Evolutionary conservation across 768 basidiomycete species (phyloP).

Genomic region (Saitozyma podzolica): DNA sequence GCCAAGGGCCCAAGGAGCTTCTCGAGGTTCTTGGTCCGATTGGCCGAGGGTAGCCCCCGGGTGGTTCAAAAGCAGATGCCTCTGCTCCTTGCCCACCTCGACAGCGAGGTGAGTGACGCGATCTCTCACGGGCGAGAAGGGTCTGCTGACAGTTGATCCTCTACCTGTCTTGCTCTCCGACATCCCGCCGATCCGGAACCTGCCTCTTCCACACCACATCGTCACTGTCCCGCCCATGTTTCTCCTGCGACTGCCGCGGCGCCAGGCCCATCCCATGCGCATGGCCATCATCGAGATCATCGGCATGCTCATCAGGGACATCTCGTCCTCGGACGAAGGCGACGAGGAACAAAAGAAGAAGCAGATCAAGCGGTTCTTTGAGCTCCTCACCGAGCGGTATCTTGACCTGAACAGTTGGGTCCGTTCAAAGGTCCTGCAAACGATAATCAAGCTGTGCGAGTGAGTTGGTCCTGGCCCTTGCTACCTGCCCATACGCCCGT

Average conservation of each 20-base stretch:
- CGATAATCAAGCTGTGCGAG: slow-evolving; percentile 75
- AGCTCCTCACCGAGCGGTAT: slow-evolving; percentile 79
- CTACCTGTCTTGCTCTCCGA: no score
- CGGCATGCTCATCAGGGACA: slow-evolving; percentile 77
- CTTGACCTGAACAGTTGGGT: slow-evolving; percentile 89
- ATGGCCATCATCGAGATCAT: slow-evolving; percentile 90
- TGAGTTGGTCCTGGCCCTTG: slow-evolving; percentile 37
- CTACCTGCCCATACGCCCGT: neutral
- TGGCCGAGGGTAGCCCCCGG: slow-evolving; percentile 76
- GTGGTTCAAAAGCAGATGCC: slow-evolving; percentile 85
- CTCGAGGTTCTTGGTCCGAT: slow-evolving; percentile 75
- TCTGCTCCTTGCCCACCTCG: slow-evolving; percentile 77
- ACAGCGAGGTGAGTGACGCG: slow-evolving; percentile 71
- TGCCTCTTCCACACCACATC: no score
- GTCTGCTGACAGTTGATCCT: neutral
- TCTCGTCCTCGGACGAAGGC: slow-evolving; percentile 61
- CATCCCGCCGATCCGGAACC: no score
- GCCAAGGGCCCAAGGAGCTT: slow-evolving; percentile 83
- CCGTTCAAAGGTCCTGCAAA: slow-evolving; percentile 78
- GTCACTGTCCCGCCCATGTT: no score
- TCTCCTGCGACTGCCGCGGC: no score
- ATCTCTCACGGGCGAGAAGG: neutral
- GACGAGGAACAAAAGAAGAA: slow-evolving; percentile 59
- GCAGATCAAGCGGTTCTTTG: slow-evolving; percentile 77
- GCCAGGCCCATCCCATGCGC: slow-evolving; percentile 91